Evolutionary conservation across 108 stramenopile species (phyloP), one percentile per base, ranked within the genome.

Genomic region (Pseudonitzschia multiseries): DNA sequence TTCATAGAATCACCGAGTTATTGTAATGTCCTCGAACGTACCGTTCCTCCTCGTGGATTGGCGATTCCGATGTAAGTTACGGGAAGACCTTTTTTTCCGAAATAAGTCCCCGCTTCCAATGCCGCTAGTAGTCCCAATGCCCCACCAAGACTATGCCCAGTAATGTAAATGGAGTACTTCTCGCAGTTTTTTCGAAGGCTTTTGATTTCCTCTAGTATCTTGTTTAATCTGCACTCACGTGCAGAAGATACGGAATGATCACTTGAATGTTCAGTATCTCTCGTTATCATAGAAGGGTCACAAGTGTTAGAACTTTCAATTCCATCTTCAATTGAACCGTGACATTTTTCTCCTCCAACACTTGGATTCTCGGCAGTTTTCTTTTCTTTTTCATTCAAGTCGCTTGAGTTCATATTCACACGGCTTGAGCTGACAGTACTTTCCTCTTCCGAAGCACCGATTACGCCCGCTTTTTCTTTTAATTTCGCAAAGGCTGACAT

Each of bases 61-160:
- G 60, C 72, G 20, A 73, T 44, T n/a, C 59, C 61, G 33, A 73
- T 33, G 32, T 40, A 73, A 9, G 72, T 65, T 4, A 73, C 72
- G 18, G 72, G 72, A 8, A 33, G 46, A 43, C 29, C 17, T 32
- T 43, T 28, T 0, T 43, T 0, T 4, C 33, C 63, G 8, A 60
- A 60, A 52, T 53, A 40, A 13, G 63, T 24, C 29, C 32, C 62
- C 24, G 61, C 60, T 52, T 41, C 62, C 48, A 73, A 24, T 18
- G 72, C 46, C n/a, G 72, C 43, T 40, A 73, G 29, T 9, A 73
- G 50, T 20, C 60, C 62, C 1, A 94, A 50, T 8, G 93, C 93
- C 0, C 90, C 93, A 24, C 93, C 93, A 6, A 91, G 68, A 14
- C 84, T 84, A 64, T 94, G 93, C 1, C 93, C 93, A 9, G 88